Evolutionary conservation across 495 filamentous ascomycete genomes (phyloP).

Genomic region (Annulohypoxylon maeteangense): DNA sequence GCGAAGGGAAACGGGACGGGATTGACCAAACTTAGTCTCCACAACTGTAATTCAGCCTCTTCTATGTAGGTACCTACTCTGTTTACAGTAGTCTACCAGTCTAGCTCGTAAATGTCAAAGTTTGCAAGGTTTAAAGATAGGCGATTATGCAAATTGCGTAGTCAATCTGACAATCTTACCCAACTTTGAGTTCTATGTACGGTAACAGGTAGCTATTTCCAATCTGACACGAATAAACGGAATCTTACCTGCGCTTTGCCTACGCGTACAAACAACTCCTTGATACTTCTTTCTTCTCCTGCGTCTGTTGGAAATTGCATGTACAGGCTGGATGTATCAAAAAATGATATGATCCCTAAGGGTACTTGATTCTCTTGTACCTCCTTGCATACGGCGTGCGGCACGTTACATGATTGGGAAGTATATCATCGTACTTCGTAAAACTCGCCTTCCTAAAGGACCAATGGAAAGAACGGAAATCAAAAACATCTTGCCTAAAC

Average conservation of each 20-base stretch:
- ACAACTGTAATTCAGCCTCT: conserved; percentile 13
- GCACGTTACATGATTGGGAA: background rate
- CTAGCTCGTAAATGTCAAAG: background rate
- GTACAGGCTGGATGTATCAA: background rate
- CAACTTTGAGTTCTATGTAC: background rate
- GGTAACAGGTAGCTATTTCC: conserved; percentile 2
- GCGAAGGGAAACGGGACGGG: conserved; percentile 3
- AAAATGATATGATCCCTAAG: background rate
- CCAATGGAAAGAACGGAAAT: background rate
- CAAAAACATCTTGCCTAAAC: conserved; percentile 25
- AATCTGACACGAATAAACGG: background rate
- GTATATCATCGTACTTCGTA: background rate
- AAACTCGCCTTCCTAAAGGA: conserved; percentile 6
- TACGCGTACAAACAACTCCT: conserved; percentile 8
- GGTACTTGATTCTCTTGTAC: background rate
- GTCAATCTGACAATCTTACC: conserved; percentile 9
- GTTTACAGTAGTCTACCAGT: background rate
- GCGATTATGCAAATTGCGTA: conserved; percentile 10
- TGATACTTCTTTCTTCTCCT: conserved; percentile 1
- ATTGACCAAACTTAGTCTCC: background rate
- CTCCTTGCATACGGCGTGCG: background rate
- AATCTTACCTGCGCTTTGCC: background rate
- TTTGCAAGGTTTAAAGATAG: background rate
- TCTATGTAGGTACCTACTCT: background rate
- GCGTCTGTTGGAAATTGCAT: background rate